Conservation (phyloP, 148 eudicot genomes). For the Chenopodium quinoa region DNA sequence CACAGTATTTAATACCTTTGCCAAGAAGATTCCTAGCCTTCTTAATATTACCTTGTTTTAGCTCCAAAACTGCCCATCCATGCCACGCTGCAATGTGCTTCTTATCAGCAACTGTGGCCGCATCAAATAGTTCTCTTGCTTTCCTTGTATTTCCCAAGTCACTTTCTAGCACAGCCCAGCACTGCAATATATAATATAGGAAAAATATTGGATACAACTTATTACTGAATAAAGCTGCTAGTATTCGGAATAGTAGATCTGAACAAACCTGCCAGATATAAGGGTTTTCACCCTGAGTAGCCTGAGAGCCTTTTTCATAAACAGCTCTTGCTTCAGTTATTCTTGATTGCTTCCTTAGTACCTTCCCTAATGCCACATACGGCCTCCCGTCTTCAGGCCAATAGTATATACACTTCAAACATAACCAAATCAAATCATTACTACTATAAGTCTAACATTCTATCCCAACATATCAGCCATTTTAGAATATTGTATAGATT, state of each 20-base stretch:
- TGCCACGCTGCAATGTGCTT: conserved; percentile 98
- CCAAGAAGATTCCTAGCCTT: conserved; percentile 86
- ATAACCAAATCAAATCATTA: background rate
- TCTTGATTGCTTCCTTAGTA: conserved; percentile 68
- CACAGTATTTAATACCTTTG: conserved; percentile 78
- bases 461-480: too few species aligned
- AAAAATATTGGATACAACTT: background rate
- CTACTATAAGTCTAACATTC: background rate
- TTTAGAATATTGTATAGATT: too few species aligned
- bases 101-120: conserved; percentile 96
- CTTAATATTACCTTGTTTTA: conserved; percentile 78
- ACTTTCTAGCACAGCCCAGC: conserved; percentile 95
- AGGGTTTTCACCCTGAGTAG: conserved; percentile 94
- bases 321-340: conserved; percentile 76
- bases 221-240: background rate
- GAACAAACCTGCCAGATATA: conserved; percentile 88
- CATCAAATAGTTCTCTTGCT: conserved; percentile 90
- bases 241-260: background rate
- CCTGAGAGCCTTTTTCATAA: conserved; percentile 94
- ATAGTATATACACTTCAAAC: conserved; percentile 60
- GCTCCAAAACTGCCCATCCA: conserved; percentile 96
- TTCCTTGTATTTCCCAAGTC: conserved; percentile 73
- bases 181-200: conserved; percentile 33
- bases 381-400: conserved; percentile 99
- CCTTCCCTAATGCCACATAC: conserved; percentile 87